Base-by-base conservation (phyloP, 805 yeast genomes). In the Millerago galiae region DNA sequence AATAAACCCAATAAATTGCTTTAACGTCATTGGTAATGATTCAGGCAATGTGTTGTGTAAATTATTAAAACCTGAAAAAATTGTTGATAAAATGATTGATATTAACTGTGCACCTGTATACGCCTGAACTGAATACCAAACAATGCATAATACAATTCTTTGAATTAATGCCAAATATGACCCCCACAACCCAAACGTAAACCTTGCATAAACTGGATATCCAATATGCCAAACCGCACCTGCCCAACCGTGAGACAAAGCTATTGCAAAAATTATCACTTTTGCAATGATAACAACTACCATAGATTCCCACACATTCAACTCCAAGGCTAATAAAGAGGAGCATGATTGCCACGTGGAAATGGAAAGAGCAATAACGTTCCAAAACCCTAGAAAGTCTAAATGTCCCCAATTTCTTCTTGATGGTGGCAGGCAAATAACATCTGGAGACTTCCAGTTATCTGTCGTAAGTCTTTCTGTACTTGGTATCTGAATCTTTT, bases 201-300 rank as follows among this genome's bases (percentile, higher is more conserved):
- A 62, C 38, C 79, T 56, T 18, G 66, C 60, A 40, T 62, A 62
- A 10, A 74, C 63, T 3, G 79, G 67, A 48, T 63, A 75, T 1
- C 79, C 77, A 34, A 75, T 62, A 52, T 72, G 78, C 55, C 67
- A 74, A 17, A 64, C 62, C 8, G 70, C 65, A 28, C 80, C 79
- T 13, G 67, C 69, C 54, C 67, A 65, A 28, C 75, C 73, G 45
- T 71, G 71, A 11, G 65, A 54, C 8, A 70, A 55, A 10, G 75
- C 70, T 35, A 68, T 56, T 3, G 61, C 46, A 32, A 67, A 64
- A 41, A 70, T 66, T 36, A 74, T 49, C 12, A 61, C 25, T 39
- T 70, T 66, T 5, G 69, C 76, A 16, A 74, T 41, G 16, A 70
- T 62, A 16, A 70, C 61, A 16, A 62, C 59, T 6, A 70, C 68